A percentile compares a stretch with the other conserved stretches of the same genome.
Conservation (phyloP, 306 rosid species). For the Rosa chinensis region DNA sequence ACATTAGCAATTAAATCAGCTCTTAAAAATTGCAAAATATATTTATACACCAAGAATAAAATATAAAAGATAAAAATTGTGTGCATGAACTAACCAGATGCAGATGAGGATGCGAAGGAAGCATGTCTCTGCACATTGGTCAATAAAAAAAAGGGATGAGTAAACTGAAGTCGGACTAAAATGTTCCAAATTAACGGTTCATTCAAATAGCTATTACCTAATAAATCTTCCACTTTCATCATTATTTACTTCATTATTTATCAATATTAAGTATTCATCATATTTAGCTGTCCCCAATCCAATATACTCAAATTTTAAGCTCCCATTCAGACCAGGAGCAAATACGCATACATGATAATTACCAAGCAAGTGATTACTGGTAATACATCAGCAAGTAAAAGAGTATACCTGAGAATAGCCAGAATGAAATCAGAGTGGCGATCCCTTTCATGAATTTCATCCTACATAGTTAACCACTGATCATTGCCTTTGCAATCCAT, state of each 20-base stretch:
- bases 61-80: conserved; percentile 16
- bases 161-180: conserved; percentile 26
- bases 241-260: background rate
- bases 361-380: conserved; percentile 7
- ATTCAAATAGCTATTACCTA: background rate
- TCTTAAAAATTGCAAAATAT: background rate
- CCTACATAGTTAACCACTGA: conserved; percentile 45
- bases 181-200: background rate
- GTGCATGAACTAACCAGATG: conserved; percentile 70
- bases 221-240: background rate
- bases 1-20: background rate
- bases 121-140: conserved; percentile 76
- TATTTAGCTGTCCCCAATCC: background rate
- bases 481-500: conserved; percentile 4
- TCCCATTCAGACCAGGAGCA: background rate
- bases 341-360: conserved; percentile 17
- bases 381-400: conserved; percentile 18
- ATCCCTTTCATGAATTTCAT: conserved; percentile 99
- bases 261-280: background rate
- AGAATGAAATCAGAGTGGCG: conserved; percentile 83
- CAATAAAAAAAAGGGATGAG: conserved; percentile 16
- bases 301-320: background rate
- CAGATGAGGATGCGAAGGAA: conserved; percentile 65
- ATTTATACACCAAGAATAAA: background rate
- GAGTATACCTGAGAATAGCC: conserved; percentile 71